These are phyloP conservation scores for Tolypocladium album DNA, from an alignment of 2,329 filamentous ascomycete species.

Conservation along the genomic window DNA sequence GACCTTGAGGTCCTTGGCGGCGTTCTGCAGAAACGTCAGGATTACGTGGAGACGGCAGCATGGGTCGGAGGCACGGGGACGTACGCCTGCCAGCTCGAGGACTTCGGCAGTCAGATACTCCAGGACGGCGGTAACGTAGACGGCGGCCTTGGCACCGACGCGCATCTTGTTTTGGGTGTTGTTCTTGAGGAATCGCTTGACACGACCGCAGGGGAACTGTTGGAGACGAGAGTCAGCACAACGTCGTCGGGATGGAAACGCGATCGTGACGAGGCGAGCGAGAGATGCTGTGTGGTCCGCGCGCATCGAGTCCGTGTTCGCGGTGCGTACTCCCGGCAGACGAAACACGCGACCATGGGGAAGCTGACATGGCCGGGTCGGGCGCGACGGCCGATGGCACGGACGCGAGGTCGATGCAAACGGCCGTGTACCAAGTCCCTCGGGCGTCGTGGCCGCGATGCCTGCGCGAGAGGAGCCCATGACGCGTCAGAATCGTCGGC, in stretches of 20 bases:
- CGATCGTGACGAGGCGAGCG: background rate
- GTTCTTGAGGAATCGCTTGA: slow-evolving; percentile 99
- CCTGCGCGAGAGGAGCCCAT: slow-evolving; percentile 5
- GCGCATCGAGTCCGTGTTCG: background rate
- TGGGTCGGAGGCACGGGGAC: slow-evolving; percentile 20
- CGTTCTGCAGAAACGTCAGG: slow-evolving; percentile 49
- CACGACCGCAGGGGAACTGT: slow-evolving; percentile 97
- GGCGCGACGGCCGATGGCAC: background rate
- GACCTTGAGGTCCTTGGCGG: slow-evolving; percentile 98
- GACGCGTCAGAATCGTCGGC: slow-evolving; percentile 3
- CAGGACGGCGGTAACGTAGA: slow-evolving; percentile 95
- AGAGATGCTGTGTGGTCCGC: background rate
- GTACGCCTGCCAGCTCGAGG: slow-evolving; percentile 84
- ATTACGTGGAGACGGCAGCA: slow-evolving; percentile 5
- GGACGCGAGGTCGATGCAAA: background rate
- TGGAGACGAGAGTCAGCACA: slow-evolving; percentile 10
- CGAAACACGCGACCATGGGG: background rate
- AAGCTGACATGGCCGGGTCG: background rate
- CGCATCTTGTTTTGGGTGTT: slow-evolving; percentile 99
- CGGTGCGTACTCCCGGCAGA: background rate
- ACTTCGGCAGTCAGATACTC: slow-evolving; percentile 98
- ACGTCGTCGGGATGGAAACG: background rate
- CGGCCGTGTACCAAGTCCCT: background rate
- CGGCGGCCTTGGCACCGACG: slow-evolving; percentile 94
- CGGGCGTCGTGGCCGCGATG: background rate